Evolutionary conservation across 2,329 filamentous ascomycete species (phyloP).

Genomic region (Fonsecaea pedrosoi): DNA sequence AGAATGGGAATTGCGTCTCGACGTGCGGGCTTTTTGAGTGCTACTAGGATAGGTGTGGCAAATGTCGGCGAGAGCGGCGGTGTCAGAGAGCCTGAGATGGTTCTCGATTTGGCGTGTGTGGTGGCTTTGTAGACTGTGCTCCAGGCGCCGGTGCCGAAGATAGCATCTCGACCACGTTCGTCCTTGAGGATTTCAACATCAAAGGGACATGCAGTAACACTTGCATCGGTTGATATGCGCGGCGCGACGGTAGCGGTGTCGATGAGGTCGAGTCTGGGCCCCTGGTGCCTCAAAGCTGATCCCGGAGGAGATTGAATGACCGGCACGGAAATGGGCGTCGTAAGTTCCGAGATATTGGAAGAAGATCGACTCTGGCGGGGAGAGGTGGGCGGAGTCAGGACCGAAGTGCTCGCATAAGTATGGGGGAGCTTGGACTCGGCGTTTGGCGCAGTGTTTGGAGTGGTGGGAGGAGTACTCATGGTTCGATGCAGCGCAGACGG

Average conservation of each 20-base stretch:
- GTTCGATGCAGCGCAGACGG: constrained; percentile 24
- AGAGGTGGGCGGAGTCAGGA: constrained; percentile 37
- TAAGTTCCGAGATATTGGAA: constrained; percentile 24
- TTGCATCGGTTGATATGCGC: not conserved
- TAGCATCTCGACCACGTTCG: constrained; percentile 41
- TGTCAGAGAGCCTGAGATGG: constrained; percentile 40
- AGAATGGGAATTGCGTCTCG: constrained; percentile 51
- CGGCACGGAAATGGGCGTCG: not conserved
- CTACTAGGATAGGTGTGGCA: constrained; percentile 44
- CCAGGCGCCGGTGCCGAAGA: constrained; percentile 56
- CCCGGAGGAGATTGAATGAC: not conserved
- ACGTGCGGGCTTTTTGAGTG: constrained; percentile 54
- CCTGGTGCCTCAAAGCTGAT: not conserved
- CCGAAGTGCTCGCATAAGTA: constrained; percentile 11
- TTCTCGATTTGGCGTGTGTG: constrained; percentile 14
- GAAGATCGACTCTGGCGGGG: constrained; percentile 25
- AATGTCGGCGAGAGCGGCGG: constrained; percentile 44
- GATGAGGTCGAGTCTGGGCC: constrained; percentile 19
- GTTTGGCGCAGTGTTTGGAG: constrained; percentile 18
- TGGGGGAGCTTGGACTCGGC: constrained; percentile 13
- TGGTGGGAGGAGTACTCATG: constrained; percentile 33
- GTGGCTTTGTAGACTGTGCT: constrained; percentile 55
- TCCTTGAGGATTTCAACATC: constrained; percentile 37
- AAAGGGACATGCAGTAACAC: constrained; percentile 35
- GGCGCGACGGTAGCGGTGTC: constrained; percentile 18